phyloP scores from a whole-genome alignment of 2,329 filamentous ascomycete species.

The Aspergillus amoenus region DNA sequence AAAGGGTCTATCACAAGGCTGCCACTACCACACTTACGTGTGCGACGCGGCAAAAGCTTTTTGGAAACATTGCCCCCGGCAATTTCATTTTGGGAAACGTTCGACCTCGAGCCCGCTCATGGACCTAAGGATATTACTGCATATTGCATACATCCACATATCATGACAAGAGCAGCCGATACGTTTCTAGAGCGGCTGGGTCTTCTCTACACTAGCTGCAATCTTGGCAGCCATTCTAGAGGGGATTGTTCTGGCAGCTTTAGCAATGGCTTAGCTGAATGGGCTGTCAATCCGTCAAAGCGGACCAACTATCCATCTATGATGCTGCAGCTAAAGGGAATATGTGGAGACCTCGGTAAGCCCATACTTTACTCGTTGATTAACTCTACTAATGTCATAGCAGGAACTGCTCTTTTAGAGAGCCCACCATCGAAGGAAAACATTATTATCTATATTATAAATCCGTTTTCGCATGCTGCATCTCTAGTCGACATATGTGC shows the following conservation, averaged over 20 bases:
- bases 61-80: conserved; percentile 58
- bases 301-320: conserved; percentile 30
- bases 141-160: conserved; percentile 57
- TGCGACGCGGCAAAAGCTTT: conserved; percentile 53
- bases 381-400: conserved; percentile 15
- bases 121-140: conserved; percentile 58
- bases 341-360: conserved; percentile 41
- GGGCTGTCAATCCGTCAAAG: conserved; percentile 30
- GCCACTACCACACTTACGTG: conserved; percentile 53
- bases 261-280: conserved; percentile 38
- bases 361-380: background rate
- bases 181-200: conserved; percentile 55
- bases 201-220: conserved; percentile 57
- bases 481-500: conserved; percentile 54
- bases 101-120: conserved; percentile 57
- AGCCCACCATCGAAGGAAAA: conserved; percentile 37
- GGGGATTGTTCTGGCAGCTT: conserved; percentile 43
- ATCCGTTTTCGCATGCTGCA: conserved; percentile 52
- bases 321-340: conserved; percentile 34
- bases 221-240: conserved; percentile 53
- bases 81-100: conserved; percentile 61
- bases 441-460: conserved; percentile 60
- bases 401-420: conserved; percentile 37
- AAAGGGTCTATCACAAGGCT: conserved; percentile 44
- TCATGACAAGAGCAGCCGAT: conserved; percentile 47